A percentile compares a stretch with the other conserved stretches of the same genome.
phyloP scores from a whole-genome alignment of 164 flowering plant species.

The Sextonia rubra region DNA sequence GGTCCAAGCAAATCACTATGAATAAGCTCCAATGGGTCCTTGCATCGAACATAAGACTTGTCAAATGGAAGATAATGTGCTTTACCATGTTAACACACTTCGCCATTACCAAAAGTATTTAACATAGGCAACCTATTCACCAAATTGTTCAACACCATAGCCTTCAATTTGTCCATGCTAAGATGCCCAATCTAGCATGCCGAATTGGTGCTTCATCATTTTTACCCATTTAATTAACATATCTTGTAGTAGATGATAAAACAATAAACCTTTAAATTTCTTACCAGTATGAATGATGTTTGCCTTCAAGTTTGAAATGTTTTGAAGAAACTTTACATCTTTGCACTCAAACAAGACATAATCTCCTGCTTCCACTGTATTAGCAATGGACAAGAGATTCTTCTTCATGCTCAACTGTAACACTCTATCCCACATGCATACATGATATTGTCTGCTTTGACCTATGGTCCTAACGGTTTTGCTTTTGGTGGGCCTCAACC shows the following conservation, averaged over 20 bases:
- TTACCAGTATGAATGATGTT: slow-evolving; percentile 7
- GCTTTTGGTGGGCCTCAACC: no score
- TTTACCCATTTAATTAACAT: no score
- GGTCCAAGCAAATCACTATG: neutral
- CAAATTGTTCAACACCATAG: neutral
- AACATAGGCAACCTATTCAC: neutral
- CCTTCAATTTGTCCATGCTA: slow-evolving; percentile 7
- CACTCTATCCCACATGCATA: no score
- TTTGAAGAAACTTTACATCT: slow-evolving; percentile 12
- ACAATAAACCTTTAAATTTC: slow-evolving; percentile 7
- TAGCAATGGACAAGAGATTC: slow-evolving; percentile 4
- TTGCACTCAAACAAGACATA: slow-evolving; percentile 4
- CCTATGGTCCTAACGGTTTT: no score
- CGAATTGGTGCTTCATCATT: slow-evolving; percentile 12
- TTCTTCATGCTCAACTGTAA: slow-evolving; percentile 7
- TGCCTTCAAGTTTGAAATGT: slow-evolving; percentile 1
- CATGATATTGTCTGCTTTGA: no score
- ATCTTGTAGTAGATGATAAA: slow-evolving; percentile 15
- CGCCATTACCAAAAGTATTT: neutral
- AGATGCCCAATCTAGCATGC: slow-evolving; percentile 11
- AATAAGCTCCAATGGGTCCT: neutral
- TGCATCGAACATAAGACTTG: neutral
- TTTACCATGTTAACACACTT: no score
- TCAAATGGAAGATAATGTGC: no score
- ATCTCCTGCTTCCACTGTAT: slow-evolving; percentile 1